Evolutionary conservation across 1,139 yeast genomes (phyloP), one percentile per base, ranked within the genome.

Genomic region (Sugiyamaella sp.): DNA sequence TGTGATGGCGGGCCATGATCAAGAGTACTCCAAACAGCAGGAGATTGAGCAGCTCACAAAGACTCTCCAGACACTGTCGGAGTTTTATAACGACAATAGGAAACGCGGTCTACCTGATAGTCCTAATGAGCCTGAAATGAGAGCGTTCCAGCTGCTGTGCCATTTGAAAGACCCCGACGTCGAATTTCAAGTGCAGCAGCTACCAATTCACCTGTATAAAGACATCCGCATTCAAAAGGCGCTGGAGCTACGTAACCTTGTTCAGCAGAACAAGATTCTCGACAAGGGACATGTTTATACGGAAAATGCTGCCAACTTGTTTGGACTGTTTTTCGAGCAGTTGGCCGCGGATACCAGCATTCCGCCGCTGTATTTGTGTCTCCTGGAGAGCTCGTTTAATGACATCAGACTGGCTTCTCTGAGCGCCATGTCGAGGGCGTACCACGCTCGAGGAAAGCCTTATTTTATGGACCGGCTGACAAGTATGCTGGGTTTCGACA

Each of bases 41-140:
- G 99, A 95, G 71, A 68, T 93, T 35, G 99, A 95, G 68, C 99
- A 95, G 68, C 80, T 93, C 66, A 90, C 89, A 67, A 95, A 95
- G 66, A 89, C 97, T 0, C 71, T 95, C 43, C 97, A 93, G 65
- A 88, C 99, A 0, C 75, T 95, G 38, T 80, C 89, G 16, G 97
- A 95, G 67, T 87, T 90, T 63, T 95, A 95, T 65, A 82, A 84
- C 54, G 96, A 89, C 63, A 85, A 86, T 8, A 74, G 96, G 46
- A 80, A 83, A 39, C 79, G 80, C 57, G 93, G 90, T 1, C 84
- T 89, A 0, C 66, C 67, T 0, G 58, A 59, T 20, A 80, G 88
- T 52, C 90, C 95, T 0, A 86, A 87, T 62, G 99, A 95, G 70
- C 88, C 98, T 0, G 99, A 95, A 67, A 89, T 95, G 65, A 79